Percentiles rank a stretch among this genome's conserved stretches.
These are phyloP conservation scores for Ceratobasidium sp. DNA, from an alignment of 1,284 basidiomycete species.

Conservation along the genomic window DNA sequence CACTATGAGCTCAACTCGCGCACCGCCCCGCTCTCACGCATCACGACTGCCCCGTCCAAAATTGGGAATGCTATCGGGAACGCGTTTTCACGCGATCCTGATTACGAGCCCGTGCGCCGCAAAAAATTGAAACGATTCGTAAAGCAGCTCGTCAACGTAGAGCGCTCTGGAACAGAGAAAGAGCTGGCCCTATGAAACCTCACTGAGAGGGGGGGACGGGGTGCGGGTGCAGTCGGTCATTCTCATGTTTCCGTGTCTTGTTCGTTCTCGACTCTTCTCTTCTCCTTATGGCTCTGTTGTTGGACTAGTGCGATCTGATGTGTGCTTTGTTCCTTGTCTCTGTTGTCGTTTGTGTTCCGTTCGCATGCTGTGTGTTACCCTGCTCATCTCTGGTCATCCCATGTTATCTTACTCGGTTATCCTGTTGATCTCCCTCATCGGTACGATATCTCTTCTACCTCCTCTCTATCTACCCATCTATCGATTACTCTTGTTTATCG, in stretches of 20 bases:
- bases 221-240: neutral
- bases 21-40: slow-evolving; percentile 35
- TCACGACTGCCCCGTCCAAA: slow-evolving; percentile 37
- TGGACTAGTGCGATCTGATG: neutral
- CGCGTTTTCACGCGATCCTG: slow-evolving; percentile 30
- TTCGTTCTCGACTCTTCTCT: neutral
- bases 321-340: slow-evolving; percentile 3
- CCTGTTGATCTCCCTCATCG: slow-evolving; percentile 2
- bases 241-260: slow-evolving; percentile 8
- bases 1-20: slow-evolving; percentile 38
- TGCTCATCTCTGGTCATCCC: neutral
- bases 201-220: neutral
- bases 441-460: slow-evolving; percentile 2
- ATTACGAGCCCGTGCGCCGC: slow-evolving; percentile 31
- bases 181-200: slow-evolving; percentile 2
- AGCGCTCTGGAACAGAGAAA: slow-evolving; percentile 9
- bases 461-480: neutral
- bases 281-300: neutral
- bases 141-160: slow-evolving; percentile 19
- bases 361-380: slow-evolving; percentile 9
- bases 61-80: slow-evolving; percentile 35
- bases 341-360: neutral
- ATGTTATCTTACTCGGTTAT: neutral
- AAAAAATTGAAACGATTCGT: slow-evolving; percentile 35
- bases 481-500: slow-evolving; percentile 5